Conservation (phyloP, 768 basidiomycete genomes). For the Xerocomellus amylosporus region DNA sequence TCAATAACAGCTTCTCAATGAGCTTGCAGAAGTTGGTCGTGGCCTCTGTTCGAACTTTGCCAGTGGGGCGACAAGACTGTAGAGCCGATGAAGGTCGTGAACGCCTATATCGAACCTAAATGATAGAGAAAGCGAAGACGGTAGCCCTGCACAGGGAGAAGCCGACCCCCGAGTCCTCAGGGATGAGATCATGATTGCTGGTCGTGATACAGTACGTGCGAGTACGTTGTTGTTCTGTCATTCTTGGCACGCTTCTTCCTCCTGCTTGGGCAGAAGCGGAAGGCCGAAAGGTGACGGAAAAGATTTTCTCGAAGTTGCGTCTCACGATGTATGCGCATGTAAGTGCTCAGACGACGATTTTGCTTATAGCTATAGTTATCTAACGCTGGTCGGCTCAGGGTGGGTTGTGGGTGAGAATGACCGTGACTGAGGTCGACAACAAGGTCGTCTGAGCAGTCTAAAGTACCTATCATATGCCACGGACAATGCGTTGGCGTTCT, state of each 20-base stretch:
- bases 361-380: neutral
- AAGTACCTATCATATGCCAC: no score
- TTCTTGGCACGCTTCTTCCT: constrained; percentile 44
- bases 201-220: no score
- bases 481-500: neutral
- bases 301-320: constrained; percentile 49
- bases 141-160: constrained; percentile 18
- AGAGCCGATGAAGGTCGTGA: constrained; percentile 51
- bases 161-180: constrained; percentile 10
- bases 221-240: no score
- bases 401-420: constrained; percentile 49
- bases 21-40: constrained; percentile 45
- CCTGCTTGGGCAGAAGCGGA: constrained; percentile 41
- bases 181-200: no score
- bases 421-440: constrained; percentile 20
- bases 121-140: constrained; percentile 42
- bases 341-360: constrained; percentile 7
- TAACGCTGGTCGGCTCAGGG: constrained; percentile 34
- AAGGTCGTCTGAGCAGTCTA: constrained; percentile 1
- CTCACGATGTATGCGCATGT: constrained; percentile 54
- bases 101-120: constrained; percentile 46
- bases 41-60: constrained; percentile 54
- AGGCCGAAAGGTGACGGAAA: constrained; percentile 51
- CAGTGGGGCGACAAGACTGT: neutral
- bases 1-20: constrained; percentile 44